phyloP scores from a whole-genome alignment of 352 stramenopile species.

The Phytophthora pseudosyringae region DNA sequence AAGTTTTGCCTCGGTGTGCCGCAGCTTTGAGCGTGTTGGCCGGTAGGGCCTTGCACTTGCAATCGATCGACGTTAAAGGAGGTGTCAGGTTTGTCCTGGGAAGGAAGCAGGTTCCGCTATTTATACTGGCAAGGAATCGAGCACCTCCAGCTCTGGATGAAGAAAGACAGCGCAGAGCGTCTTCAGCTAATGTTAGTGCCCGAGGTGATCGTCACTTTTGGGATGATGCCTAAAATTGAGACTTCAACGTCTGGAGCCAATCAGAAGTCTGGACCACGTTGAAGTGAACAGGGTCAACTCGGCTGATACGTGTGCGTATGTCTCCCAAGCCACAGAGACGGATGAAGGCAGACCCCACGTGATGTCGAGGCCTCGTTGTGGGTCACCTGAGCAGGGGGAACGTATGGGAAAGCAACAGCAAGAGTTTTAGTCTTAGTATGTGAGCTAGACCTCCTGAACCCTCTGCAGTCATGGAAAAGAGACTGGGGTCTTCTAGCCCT shows the following conservation, averaged over 20 bases:
- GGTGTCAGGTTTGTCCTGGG: not conserved
- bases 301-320: too few species aligned
- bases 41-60: not conserved
- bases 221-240: not conserved
- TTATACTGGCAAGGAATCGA: conserved; percentile 6
- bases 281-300: conserved; percentile 5
- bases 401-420: too few species aligned
- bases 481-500: conserved; percentile 4
- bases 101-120: conserved; percentile 16
- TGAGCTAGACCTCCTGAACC: too few species aligned
- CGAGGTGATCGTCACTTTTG: not conserved
- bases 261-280: conserved; percentile 5
- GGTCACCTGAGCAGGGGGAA: too few species aligned
- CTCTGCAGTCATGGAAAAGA: too few species aligned
- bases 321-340: too few species aligned
- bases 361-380: too few species aligned
- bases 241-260: conserved; percentile 26
- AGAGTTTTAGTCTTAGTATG: too few species aligned
- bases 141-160: not conserved
- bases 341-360: too few species aligned
- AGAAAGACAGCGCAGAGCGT: too few species aligned
- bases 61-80: not conserved
- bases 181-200: conserved; percentile 18
- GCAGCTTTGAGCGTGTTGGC: not conserved
- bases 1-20: not conserved